A percentile compares a stretch with the other conserved stretches of the same genome.
Conservation (phyloP, 2,329 filamentous ascomycete genomes). For the Dissoconium aciculare region DNA sequence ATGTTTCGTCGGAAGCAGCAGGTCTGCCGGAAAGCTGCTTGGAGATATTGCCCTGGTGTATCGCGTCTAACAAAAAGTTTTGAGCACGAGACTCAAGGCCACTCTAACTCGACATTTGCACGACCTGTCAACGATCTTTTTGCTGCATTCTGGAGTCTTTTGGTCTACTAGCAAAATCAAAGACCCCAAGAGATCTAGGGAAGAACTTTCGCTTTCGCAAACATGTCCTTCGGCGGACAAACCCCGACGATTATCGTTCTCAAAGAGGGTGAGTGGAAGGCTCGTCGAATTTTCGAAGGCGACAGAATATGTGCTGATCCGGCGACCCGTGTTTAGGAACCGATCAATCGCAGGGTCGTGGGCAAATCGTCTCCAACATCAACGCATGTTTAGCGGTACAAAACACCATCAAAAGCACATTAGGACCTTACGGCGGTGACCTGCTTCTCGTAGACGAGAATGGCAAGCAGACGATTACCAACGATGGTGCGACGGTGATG, state of each 20-base stretch:
- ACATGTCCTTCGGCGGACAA: slow-evolving; percentile 93
- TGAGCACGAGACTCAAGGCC: neutral
- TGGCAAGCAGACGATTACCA: slow-evolving; percentile 93
- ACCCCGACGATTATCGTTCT: slow-evolving; percentile 96
- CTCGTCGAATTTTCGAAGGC: too few species aligned
- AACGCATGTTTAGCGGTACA: slow-evolving; percentile 96
- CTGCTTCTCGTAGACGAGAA: slow-evolving; percentile 90
- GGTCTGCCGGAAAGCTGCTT: too few species aligned
- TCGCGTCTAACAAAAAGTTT: neutral
- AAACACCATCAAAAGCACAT: slow-evolving; percentile 83
- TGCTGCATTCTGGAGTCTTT: neutral
- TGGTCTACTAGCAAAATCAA: too few species aligned
- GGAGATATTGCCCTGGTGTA: too few species aligned
- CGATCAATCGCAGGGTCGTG: slow-evolving; percentile 91
- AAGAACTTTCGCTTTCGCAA: slow-evolving; percentile 16
- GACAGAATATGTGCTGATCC: too few species aligned
- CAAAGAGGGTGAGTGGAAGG: slow-evolving; percentile 64
- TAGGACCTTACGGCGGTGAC: slow-evolving; percentile 94
- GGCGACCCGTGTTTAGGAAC: slow-evolving; percentile 48
- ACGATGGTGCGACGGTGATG: slow-evolving; percentile 98
- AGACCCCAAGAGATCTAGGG: too few species aligned
- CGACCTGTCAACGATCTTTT: neutral
- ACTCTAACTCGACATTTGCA: neutral
- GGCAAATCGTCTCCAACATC: slow-evolving; percentile 94
- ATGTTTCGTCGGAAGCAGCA: too few species aligned